Evolutionary conservation across 2,329 filamentous ascomycete species (phyloP).

Genomic region (Penicillium griseofulvum): DNA sequence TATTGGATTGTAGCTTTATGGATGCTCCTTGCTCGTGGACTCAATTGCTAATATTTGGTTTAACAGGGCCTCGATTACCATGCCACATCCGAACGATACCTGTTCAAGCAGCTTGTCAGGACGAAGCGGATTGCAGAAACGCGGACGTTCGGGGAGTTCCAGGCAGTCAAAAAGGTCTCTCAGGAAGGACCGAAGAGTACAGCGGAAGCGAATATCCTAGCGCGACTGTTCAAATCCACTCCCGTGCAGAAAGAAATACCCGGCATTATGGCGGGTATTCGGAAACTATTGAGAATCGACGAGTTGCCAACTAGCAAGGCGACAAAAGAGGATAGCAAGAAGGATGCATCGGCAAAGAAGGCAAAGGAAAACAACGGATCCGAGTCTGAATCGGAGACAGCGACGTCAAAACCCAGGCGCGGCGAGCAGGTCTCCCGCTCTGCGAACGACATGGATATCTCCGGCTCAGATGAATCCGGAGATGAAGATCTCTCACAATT

Average conservation of each 20-base stretch:
- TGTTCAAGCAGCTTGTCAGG: constrained; percentile 57
- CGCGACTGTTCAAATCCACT: constrained; percentile 59
- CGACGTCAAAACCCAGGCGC: constrained; percentile 1
- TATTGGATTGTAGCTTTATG: background rate
- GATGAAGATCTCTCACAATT: constrained; percentile 33
- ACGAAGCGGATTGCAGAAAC: constrained; percentile 57
- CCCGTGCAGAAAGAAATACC: constrained; percentile 57
- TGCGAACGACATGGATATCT: constrained; percentile 16
- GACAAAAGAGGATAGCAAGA: constrained; percentile 10
- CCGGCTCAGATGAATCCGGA: constrained; percentile 27
- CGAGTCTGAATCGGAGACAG: constrained; percentile 13
- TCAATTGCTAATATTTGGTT: constrained; percentile 6
- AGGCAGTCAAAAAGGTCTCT: constrained; percentile 37
- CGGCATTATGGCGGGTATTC: constrained; percentile 44
- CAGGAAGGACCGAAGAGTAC: constrained; percentile 42
- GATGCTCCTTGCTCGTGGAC: background rate
- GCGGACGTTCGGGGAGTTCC: constrained; percentile 46
- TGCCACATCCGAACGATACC: constrained; percentile 51
- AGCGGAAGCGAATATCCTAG: constrained; percentile 57
- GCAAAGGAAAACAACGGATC: constrained; percentile 4
- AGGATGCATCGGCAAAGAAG: constrained; percentile 12
- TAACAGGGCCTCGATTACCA: constrained; percentile 51
- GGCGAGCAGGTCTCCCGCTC: constrained; percentile 7
- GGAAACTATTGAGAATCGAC: constrained; percentile 38
- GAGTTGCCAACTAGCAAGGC: constrained; percentile 20